These are phyloP conservation scores for Williopsis jadinii DNA, from an alignment of 1,139 yeast genomes.

Conservation along the genomic window DNA sequence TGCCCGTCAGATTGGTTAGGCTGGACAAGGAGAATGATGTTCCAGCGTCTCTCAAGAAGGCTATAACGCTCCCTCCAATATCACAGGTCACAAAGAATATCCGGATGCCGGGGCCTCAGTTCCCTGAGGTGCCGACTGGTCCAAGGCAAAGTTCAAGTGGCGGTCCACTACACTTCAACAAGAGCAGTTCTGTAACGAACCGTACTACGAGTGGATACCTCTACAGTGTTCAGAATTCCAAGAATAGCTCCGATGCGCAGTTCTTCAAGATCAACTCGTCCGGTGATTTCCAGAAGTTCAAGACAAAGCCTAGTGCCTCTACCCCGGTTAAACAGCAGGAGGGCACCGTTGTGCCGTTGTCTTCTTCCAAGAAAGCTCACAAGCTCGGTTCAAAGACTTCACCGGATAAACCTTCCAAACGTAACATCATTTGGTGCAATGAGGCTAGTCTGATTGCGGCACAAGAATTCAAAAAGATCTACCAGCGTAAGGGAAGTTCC, in stretches of 20 bases:
- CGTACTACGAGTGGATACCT: conserved; percentile 2
- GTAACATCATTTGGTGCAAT: conserved; percentile 9
- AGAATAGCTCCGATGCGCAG: conserved; percentile 5
- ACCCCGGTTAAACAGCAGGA: neutral
- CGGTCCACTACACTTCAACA: conserved; percentile 1
- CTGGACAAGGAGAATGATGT: too few relatives aligned
- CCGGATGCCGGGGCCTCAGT: conserved; percentile 1
- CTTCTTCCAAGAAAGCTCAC: too few relatives aligned
- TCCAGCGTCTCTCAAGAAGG: neutral
- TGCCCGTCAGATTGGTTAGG: too few relatives aligned
- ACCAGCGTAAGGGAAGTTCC: conserved; percentile 7
- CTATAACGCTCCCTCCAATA: conserved; percentile 7
- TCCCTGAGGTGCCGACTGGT: neutral
- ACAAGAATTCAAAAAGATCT: conserved; percentile 7
- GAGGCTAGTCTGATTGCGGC: conserved; percentile 13
- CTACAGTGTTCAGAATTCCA: conserved; percentile 6
- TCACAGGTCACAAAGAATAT: conserved; percentile 1
- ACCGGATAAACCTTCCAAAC: too few relatives aligned
- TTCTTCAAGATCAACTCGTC: conserved; percentile 7
- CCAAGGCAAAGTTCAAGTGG: neutral
- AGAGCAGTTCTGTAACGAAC: neutral
- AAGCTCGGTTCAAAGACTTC: too few relatives aligned
- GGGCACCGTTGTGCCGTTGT: too few relatives aligned
- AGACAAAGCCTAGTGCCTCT: neutral
- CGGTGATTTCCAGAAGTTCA: conserved; percentile 7